Evolutionary conservation across 78 protist genomes (phyloP).

Genomic region (slime mould (Dictyostelium discoideum)): DNA sequence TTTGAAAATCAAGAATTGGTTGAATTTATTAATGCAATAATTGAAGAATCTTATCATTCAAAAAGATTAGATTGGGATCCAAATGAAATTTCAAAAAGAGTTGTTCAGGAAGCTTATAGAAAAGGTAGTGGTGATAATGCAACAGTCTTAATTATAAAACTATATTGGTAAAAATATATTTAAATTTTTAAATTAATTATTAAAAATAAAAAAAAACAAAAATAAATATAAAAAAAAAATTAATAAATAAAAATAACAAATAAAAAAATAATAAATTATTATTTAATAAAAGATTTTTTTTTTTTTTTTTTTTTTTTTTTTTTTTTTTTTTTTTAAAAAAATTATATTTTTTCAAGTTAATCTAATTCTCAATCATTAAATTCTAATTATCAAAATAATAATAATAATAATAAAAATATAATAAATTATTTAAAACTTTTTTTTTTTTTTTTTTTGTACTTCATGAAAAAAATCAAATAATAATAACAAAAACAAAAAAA

Average conservation of each 20-base stretch:
- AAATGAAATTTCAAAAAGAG: constrained; percentile 48
- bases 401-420: no score
- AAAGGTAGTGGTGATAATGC: constrained; percentile 75
- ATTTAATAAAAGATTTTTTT: no score
- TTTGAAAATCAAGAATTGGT: constrained; percentile 65
- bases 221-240: no score
- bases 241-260: no score
- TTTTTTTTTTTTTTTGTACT: no score
- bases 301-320: no score
- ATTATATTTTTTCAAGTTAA: background rate
- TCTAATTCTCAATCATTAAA: background rate
- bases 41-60: constrained; percentile 32
- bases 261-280: no score
- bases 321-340: no score
- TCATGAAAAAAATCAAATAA: no score
- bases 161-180: constrained; percentile 23
- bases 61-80: constrained; percentile 68
- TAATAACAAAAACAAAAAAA: no score
- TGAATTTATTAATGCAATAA: constrained; percentile 30
- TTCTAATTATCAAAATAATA: no score
- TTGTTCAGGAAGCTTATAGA: constrained; percentile 38
- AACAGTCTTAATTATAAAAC: constrained; percentile 55
- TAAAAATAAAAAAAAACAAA: background rate
- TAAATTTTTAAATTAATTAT: background rate
- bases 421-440: no score